Percentiles rank a stretch among this genome's conserved stretches.
Conservation (phyloP, 1,139 yeast species). For the Eremothecium sinecaudum region DNA sequence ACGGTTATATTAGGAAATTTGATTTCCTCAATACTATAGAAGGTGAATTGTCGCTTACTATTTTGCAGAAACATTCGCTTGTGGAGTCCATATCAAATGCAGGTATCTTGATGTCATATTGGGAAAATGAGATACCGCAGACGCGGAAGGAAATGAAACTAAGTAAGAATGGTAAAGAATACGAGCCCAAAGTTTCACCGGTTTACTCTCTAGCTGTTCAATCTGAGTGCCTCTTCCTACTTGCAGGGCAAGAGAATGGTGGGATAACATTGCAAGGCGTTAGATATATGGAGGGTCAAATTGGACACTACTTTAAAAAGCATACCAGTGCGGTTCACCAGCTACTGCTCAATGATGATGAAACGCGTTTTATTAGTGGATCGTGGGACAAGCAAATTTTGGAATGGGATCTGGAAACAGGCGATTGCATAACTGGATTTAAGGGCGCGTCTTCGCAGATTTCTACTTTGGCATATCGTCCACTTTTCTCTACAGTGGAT, state of each 20-base stretch:
- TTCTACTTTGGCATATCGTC: conserved; percentile 70
- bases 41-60: conserved; percentile 83
- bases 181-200: conserved; percentile 67
- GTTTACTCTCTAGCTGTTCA: conserved; percentile 84
- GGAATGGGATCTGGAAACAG: conserved; percentile 86
- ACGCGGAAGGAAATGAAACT: conserved; percentile 37
- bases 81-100: conserved; percentile 80
- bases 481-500: conserved; percentile 47
- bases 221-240: conserved; percentile 71
- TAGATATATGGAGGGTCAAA: conserved; percentile 73
- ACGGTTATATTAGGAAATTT: conserved; percentile 84
- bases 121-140: conserved; percentile 93
- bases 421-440: conserved; percentile 40
- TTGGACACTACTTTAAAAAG: conserved; percentile 61
- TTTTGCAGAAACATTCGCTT: conserved; percentile 81
- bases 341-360: conserved; percentile 45
- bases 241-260: conserved; percentile 76
- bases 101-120: conserved; percentile 74
- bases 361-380: conserved; percentile 60
- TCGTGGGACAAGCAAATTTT: conserved; percentile 79
- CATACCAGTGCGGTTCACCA: conserved; percentile 74
- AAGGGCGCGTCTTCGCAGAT: conserved; percentile 65
- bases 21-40: conserved; percentile 79
- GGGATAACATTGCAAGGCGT: conserved; percentile 81
- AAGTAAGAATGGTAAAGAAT: conserved; percentile 35